These are phyloP conservation scores for Glaciozyma antarctica DNA, from an alignment of 768 basidiomycete genomes.

Conservation along the genomic window DNA sequence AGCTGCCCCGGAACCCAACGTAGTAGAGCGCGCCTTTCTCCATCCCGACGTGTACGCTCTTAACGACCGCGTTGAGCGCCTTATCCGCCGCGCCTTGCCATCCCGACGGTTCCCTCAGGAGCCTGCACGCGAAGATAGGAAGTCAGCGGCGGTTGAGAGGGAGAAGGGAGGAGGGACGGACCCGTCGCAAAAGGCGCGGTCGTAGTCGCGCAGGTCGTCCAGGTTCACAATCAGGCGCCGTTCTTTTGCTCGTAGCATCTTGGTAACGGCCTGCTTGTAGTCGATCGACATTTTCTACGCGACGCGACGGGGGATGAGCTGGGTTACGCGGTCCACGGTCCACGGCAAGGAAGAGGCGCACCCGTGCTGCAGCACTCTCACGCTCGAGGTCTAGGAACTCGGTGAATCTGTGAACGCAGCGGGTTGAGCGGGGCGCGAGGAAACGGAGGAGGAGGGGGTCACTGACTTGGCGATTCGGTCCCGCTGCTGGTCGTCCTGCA, in stretches of 20 bases:
- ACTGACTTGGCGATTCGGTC: too few species aligned
- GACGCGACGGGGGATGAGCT: neutral
- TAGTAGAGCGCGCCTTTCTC: slow-evolving; percentile 63
- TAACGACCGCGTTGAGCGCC: slow-evolving; percentile 63
- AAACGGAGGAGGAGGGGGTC: too few species aligned
- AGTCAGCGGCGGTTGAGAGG: slow-evolving; percentile 21
- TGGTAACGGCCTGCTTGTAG: slow-evolving; percentile 73
- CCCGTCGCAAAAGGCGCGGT: slow-evolving; percentile 70
- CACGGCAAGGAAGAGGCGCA: neutral
- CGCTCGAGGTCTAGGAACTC: slow-evolving; percentile 31
- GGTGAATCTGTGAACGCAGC: slow-evolving; percentile 13
- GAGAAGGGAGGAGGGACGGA: slow-evolving; percentile 29
- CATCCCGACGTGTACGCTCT: slow-evolving; percentile 60
- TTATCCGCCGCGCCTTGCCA: slow-evolving; percentile 83
- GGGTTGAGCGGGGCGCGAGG: too few species aligned
- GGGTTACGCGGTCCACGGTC: neutral
- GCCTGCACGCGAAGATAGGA: slow-evolving; percentile 45
- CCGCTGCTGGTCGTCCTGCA: too few species aligned
- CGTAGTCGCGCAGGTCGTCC: slow-evolving; percentile 88
- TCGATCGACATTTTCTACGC: slow-evolving; percentile 11
- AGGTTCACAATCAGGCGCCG: slow-evolving; percentile 89
- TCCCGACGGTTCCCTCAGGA: slow-evolving; percentile 77
- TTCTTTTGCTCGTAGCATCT: slow-evolving; percentile 70
- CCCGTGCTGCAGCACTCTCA: slow-evolving; percentile 7
- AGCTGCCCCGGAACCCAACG: slow-evolving; percentile 87